A percentile compares a stretch with the other conserved stretches of the same genome.
These are phyloP conservation scores for Prunus mira DNA, from an alignment of 306 rosid genomes.

Conservation along the genomic window DNA sequence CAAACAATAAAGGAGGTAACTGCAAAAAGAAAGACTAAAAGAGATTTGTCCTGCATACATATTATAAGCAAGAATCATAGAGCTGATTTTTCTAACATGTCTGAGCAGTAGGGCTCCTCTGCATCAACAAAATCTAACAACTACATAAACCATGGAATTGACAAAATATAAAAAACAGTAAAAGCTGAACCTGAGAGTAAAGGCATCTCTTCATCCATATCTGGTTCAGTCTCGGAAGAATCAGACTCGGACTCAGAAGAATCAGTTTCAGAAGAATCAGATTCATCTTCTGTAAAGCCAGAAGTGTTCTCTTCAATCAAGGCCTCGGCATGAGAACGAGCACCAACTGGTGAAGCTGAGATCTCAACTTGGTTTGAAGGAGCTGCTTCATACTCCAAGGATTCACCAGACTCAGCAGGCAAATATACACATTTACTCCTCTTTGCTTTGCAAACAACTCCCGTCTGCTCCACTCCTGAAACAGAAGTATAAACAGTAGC, in stretches of 20 bases:
- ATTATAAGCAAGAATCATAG: background rate
- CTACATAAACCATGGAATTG: background rate
- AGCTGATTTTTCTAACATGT: background rate
- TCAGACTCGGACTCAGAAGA: constrained; percentile 60
- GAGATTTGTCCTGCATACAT: background rate
- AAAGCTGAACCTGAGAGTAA: constrained; percentile 66
- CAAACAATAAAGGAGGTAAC: background rate
- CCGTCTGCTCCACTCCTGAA: constrained; percentile 59
- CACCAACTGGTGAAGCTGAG: constrained; percentile 50
- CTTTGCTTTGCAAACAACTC: constrained; percentile 53
- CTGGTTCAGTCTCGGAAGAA: constrained; percentile 78
- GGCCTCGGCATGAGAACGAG: constrained; percentile 39
- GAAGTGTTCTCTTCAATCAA: constrained; percentile 65
- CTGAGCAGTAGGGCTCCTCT: background rate
- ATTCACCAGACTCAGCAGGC: constrained; percentile 76
- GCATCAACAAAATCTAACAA: background rate
- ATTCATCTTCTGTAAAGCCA: constrained; percentile 61
- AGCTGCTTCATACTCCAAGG: constrained; percentile 59
- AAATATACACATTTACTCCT: constrained; percentile 60
- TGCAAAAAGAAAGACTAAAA: background rate
- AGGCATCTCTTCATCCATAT: constrained; percentile 62
- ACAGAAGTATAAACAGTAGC: constrained; percentile 35
- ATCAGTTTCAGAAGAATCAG: constrained; percentile 68
- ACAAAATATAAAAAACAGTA: constrained; percentile 4
- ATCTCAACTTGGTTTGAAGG: constrained; percentile 46